Conservation (phyloP, 257 asterid genomes). For the Salvia miltiorrhiza region DNA sequence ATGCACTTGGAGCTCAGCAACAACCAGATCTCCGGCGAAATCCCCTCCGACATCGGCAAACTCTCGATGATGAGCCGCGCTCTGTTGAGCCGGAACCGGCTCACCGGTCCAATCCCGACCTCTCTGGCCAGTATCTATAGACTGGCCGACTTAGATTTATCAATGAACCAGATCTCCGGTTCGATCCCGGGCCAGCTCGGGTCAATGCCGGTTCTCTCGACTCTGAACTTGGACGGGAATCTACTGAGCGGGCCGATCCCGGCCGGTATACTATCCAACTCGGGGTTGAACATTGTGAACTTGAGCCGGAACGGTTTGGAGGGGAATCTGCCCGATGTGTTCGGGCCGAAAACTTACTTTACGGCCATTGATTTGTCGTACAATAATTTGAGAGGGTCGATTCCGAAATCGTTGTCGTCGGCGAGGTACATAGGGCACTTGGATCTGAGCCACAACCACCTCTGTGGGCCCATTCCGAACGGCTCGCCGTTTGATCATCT, state of each 20-base stretch:
- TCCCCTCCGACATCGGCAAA: constrained; percentile 73
- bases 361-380: constrained; percentile 70
- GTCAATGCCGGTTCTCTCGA: constrained; percentile 87
- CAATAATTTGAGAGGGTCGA: constrained; percentile 59
- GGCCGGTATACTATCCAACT: constrained; percentile 37
- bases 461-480: constrained; percentile 80
- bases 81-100: constrained; percentile 60
- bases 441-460: constrained; percentile 85
- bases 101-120: constrained; percentile 69
- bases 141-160: constrained; percentile 79
- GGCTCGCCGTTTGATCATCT: constrained; percentile 92
- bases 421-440: constrained; percentile 79
- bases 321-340: constrained; percentile 74
- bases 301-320: constrained; percentile 63
- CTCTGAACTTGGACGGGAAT: constrained; percentile 68
- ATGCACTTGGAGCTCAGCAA: constrained; percentile 82
- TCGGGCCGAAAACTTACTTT: constrained; percentile 60
- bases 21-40: constrained; percentile 59
- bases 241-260: constrained; percentile 63
- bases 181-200: constrained; percentile 67
- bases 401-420: constrained; percentile 58
- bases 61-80: constrained; percentile 89
- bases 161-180: constrained; percentile 67
- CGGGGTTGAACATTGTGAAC: constrained; percentile 73
- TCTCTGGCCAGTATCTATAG: constrained; percentile 53